Percentiles rank a stretch among this genome's conserved stretches.
These are phyloP conservation scores for Persicaria tinctoria DNA, from an alignment of 148 eudicot species.

Conservation along the genomic window DNA sequence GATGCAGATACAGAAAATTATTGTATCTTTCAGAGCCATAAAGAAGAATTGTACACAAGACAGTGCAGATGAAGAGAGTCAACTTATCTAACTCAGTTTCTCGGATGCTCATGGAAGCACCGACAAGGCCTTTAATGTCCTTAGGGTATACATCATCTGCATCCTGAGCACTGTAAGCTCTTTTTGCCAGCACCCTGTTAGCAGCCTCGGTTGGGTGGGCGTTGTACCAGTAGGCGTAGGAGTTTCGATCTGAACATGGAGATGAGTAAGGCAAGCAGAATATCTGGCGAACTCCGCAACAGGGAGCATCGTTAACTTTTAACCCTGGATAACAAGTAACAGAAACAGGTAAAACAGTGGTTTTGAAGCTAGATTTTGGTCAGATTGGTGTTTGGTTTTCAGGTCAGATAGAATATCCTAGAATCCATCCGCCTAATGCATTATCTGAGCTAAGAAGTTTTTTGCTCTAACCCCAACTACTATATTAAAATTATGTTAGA, in stretches of 20 bases:
- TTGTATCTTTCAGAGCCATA: too few species aligned
- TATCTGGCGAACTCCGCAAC: conserved; percentile 10
- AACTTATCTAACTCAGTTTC: neutral
- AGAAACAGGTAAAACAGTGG: neutral
- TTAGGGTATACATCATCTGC: conserved; percentile 13
- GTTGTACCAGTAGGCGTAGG: conserved; percentile 16
- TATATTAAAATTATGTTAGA: too few species aligned
- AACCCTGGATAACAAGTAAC: neutral
- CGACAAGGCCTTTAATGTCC: conserved; percentile 19
- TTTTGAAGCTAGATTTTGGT: neutral
- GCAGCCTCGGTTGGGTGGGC: conserved; percentile 22
- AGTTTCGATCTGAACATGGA: conserved; percentile 15
- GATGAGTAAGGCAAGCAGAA: conserved; percentile 6
- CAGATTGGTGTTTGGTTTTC: neutral
- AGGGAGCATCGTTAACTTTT: neutral
- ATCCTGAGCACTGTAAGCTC: conserved; percentile 12
- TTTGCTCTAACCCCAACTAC: too few species aligned
- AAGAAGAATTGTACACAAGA: too few species aligned
- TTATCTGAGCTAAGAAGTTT: too few species aligned
- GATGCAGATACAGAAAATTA: too few species aligned
- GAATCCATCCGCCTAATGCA: too few species aligned
- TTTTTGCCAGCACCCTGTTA: conserved; percentile 15
- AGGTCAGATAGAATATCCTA: neutral
- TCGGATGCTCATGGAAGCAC: neutral
- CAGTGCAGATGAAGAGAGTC: too few species aligned